phyloP scores from a whole-genome alignment of 345 rosid species.

The Conringia planisiliqua region DNA sequence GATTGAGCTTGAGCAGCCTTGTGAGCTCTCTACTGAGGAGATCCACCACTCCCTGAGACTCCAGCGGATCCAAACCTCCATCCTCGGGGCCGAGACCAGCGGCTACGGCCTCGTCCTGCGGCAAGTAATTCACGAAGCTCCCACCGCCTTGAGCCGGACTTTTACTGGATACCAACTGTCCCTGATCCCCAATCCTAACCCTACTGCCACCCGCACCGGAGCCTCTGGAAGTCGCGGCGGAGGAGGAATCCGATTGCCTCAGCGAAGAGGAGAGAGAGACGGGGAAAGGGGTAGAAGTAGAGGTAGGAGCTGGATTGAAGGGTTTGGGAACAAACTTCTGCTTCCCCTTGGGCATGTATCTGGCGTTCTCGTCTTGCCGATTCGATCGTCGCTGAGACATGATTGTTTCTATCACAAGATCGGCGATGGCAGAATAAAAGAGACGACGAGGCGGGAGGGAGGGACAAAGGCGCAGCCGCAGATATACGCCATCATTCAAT shows the following conservation, averaged over 20 bases:
- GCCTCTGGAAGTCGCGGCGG: slow-evolving; percentile 15
- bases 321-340: slow-evolving; percentile 54
- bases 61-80: slow-evolving; percentile 87
- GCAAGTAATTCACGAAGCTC: slow-evolving; percentile 77
- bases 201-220: slow-evolving; percentile 31
- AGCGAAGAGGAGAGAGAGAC: slow-evolving; percentile 61
- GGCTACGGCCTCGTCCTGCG: slow-evolving; percentile 95
- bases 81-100: slow-evolving; percentile 68
- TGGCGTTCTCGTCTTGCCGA: slow-evolving; percentile 30
- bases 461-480: neutral
- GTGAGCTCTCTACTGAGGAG: slow-evolving; percentile 79
- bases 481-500: neutral
- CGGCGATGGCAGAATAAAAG: neutral
- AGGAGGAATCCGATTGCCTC: slow-evolving; percentile 44
- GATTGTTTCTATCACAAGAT: neutral
- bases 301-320: slow-evolving; percentile 20
- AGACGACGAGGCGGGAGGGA: slow-evolving; percentile 3
- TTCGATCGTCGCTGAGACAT: slow-evolving; percentile 58
- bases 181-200: slow-evolving; percentile 44
- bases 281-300: slow-evolving; percentile 30
- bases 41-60: slow-evolving; percentile 95
- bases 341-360: slow-evolving; percentile 36
- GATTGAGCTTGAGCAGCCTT: slow-evolving; percentile 68
- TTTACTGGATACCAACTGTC: slow-evolving; percentile 42
- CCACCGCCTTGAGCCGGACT: slow-evolving; percentile 40